Base-by-base conservation (phyloP, 768 basidiomycete species). In the Macrolepiota albuminosa region DNA sequence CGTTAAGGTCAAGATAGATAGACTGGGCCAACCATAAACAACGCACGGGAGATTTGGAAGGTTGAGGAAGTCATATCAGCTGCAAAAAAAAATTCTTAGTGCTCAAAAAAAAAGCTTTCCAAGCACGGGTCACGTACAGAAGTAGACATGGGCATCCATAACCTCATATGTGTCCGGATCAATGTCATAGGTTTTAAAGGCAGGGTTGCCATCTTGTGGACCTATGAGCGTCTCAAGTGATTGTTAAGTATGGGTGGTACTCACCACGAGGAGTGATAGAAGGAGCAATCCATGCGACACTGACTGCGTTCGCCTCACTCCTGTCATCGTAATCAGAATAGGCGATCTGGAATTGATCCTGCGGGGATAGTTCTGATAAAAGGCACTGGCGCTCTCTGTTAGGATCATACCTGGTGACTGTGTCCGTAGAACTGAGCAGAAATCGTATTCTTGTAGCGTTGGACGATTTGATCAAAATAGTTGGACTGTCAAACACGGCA, bases 101-200 rank as follows among this genome's bases (percentile, higher is more conserved):
- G 33, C 43, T 36, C 37, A 43, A 58, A 36, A 21, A 21, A 33
- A 46, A 57, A 33, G 18, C 6, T 49, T 50, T 7, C 53, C 39
- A 18, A 46, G 29, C n/a, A 11, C 2, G 6, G 2, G 18, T 6
- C 18, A 66, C 81, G 21, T 54, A 84, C 84, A 75, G 52, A 74
- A 71, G 66, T 80, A 83, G 0, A 80, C 81, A 13, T 74, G 73
- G 4, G 77, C 72, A 61, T 88, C 85, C 80, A 87, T 82, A 52
- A 88, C 69, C 64, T 86, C 86, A 63, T 81, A 86, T 8, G 84
- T 85, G 60, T 84, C 84, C 3, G 84, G 83, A 65, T 88, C 86
- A 31, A 88, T 73, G 54, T 86, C 85, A 66, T 86, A 86, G 0
- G 85, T 69, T 54, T 82, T 81, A 73, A 81, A 86, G 13, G 78